Conservation (phyloP, 140 eudicot species). For the Flaveria floridana region DNA sequence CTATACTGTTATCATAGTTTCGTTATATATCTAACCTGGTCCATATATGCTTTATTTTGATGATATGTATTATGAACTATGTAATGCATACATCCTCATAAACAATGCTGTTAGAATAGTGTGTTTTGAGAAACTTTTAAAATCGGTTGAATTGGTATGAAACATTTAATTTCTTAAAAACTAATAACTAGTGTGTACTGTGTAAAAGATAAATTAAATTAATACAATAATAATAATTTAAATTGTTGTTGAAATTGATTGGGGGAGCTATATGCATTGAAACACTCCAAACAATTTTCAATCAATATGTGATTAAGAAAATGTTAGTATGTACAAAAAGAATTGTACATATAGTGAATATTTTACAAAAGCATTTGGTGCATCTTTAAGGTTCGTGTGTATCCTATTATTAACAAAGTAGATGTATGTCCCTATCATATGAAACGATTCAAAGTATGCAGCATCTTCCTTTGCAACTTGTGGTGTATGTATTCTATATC, state of each 20-base stretch:
- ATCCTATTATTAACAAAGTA: background rate
- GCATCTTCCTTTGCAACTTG: slow-evolving; percentile 14
- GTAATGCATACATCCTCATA: background rate
- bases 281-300: background rate
- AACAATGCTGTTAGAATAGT: background rate
- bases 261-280: background rate
- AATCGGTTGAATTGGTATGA: background rate
- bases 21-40: no score
- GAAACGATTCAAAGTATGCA: background rate
- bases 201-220: background rate
- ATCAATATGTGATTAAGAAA: slow-evolving; percentile 2
- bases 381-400: slow-evolving; percentile 9
- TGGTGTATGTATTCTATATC: slow-evolving; percentile 9
- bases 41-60: no score
- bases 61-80: no score
- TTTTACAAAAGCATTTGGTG: background rate
- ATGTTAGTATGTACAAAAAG: background rate
- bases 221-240: background rate
- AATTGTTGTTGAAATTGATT: background rate
- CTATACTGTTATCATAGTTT: no score
- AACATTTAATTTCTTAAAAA: background rate
- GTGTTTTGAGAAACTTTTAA: background rate
- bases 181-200: no score
- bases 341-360: background rate
- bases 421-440: slow-evolving; percentile 10